Percentiles rank a stretch among this genome's conserved stretches.
Conservation (phyloP, 768 basidiomycete species). For the Termitomyces eurrhizus region DNA sequence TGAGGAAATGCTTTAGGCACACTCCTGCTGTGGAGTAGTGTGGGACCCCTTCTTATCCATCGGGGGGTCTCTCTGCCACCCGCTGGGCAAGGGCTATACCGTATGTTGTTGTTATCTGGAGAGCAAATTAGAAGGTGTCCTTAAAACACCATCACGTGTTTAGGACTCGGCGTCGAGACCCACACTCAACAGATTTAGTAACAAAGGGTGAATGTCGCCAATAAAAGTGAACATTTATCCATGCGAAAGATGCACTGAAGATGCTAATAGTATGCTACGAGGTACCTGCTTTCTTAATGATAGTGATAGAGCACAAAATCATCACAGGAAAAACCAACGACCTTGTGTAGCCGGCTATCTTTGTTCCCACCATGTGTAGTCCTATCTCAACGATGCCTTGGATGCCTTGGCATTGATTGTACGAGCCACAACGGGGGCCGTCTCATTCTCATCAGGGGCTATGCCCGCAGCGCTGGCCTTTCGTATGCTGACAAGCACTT, state of each 20-base stretch:
- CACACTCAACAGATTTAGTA: too few relatives aligned
- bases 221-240: too few relatives aligned
- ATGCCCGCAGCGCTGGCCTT: conserved; percentile 47
- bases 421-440: neutral
- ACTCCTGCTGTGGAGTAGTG: too few relatives aligned
- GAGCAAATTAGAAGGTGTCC: too few relatives aligned
- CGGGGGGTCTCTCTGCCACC: too few relatives aligned
- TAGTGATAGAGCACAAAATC: conserved; percentile 3
- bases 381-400: conserved; percentile 17
- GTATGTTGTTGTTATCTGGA: too few relatives aligned
- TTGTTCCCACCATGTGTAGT: neutral
- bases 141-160: too few relatives aligned
- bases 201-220: too few relatives aligned
- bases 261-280: neutral
- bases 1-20: too few relatives aligned
- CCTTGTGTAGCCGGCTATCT: conserved; percentile 6
- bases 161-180: too few relatives aligned
- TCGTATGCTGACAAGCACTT: conserved; percentile 71
- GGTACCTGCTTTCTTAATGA: neutral
- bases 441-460: conserved; percentile 22
- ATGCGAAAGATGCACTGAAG: neutral
- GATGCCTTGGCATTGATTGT: conserved; percentile 13
- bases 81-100: too few relatives aligned
- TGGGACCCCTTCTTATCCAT: too few relatives aligned
- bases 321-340: conserved; percentile 4